Conservation (phyloP, 148 eudicot genomes). For the Mesembryanthemum crystallinum region DNA sequence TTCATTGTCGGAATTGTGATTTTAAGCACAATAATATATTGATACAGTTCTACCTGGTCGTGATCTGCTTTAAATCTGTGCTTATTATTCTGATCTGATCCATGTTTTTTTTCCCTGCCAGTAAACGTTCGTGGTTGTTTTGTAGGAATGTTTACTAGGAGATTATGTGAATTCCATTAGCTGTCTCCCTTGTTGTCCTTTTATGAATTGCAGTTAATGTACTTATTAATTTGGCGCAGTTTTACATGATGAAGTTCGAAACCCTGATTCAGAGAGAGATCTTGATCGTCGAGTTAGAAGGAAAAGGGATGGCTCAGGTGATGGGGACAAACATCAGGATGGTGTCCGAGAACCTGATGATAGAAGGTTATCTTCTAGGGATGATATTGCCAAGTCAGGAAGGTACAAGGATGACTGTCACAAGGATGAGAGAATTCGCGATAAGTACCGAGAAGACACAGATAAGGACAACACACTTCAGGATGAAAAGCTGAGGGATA, state of each 20-base stretch:
- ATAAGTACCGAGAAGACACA: slow-evolving; percentile 42
- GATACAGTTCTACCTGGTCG: not conserved
- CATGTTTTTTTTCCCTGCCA: not conserved
- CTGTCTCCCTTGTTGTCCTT: not conserved
- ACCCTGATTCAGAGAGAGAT: slow-evolving; percentile 62
- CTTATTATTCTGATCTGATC: not conserved
- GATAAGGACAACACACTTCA: slow-evolving; percentile 45
- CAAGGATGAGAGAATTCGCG: slow-evolving; percentile 54
- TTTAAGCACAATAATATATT: not conserved
- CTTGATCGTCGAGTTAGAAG: slow-evolving; percentile 60
- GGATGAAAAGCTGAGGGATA: slow-evolving; percentile 61
- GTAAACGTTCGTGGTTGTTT: not conserved
- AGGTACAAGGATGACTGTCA: slow-evolving; percentile 55
- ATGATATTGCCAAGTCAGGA: slow-evolving; percentile 51
- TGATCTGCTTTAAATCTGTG: not conserved
- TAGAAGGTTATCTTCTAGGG: slow-evolving; percentile 51
- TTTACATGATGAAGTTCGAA: slow-evolving; percentile 45
- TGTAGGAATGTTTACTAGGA: not conserved
- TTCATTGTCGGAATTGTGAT: not conserved
- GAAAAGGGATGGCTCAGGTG: slow-evolving; percentile 63
- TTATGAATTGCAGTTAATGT: not conserved
- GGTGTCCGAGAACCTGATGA: slow-evolving; percentile 50
- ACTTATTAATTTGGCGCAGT: not conserved
- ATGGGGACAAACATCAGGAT: slow-evolving; percentile 60
- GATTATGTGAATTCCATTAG: slow-evolving; percentile 8